A percentile compares a stretch with the other conserved stretches of the same genome.
phyloP scores from a whole-genome alignment of 2,329 filamentous ascomycete genomes.

The Verticillium longisporum region DNA sequence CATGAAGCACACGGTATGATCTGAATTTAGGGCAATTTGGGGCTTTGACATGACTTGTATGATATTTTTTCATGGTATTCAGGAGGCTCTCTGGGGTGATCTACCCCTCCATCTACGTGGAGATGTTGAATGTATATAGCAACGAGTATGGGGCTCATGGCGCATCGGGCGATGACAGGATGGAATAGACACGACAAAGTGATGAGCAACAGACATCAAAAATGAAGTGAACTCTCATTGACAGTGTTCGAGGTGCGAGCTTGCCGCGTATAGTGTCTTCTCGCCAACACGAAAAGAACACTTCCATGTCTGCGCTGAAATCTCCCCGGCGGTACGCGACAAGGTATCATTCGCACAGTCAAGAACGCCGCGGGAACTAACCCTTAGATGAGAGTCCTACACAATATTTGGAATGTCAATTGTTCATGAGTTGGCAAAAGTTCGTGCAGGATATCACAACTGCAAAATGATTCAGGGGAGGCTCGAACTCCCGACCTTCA shows the following conservation, averaged over 20 bases:
- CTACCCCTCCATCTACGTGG: neutral
- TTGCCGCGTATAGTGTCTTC: no score
- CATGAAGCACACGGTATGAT: neutral
- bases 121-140: neutral
- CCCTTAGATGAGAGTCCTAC: no score
- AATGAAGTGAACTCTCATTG: neutral
- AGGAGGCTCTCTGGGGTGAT: neutral
- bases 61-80: neutral
- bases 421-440: neutral
- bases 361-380: no score
- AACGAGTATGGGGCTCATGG: neutral
- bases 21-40: neutral
- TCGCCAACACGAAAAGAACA: no score
- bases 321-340: no score
- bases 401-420: no score
- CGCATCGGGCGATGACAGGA: neutral
- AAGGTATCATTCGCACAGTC: no score
- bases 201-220: neutral
- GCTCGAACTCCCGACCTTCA: neutral
- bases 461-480: neutral
- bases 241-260: no score
- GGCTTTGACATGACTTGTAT: neutral
- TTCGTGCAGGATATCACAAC: neutral
- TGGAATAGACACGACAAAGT: neutral
- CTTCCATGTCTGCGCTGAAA: no score